phyloP scores from a whole-genome alignment of 2,329 filamentous ascomycete genomes.

The Trichophyton simii region DNA sequence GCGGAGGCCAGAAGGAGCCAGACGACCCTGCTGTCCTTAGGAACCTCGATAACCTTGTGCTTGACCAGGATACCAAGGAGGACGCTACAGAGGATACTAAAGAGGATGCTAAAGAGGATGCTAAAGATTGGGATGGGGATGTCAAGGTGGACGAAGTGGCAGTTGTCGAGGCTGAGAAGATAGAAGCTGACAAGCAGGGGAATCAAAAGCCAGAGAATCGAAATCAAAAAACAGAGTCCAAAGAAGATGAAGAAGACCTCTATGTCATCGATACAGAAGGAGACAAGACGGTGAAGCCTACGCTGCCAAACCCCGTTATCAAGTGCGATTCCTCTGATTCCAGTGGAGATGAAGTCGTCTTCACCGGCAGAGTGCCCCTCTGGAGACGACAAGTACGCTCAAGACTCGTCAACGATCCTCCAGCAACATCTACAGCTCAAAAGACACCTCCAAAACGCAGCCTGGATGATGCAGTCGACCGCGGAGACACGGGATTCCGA shows the following conservation, averaged over 20 bases:
- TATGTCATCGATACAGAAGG: slow-evolving; percentile 29
- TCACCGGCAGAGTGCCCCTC: slow-evolving; percentile 21
- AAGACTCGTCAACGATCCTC: not conserved
- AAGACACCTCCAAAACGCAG: not conserved
- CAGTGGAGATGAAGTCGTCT: slow-evolving; percentile 50
- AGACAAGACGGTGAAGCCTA: slow-evolving; percentile 14
- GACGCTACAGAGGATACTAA: not conserved
- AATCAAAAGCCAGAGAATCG: no score
- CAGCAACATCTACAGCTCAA: not conserved
- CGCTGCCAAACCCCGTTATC: slow-evolving; percentile 19
- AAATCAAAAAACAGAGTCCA: no score
- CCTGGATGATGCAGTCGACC: not conserved
- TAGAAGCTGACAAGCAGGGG: not conserved
- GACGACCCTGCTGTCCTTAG: slow-evolving; percentile 16
- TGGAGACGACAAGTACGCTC: not conserved
- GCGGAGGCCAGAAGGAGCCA: slow-evolving; percentile 40
- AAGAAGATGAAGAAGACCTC: not conserved
- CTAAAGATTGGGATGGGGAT: not conserved
- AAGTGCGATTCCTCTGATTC: slow-evolving; percentile 39
- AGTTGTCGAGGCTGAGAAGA: not conserved
- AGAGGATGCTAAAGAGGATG: not conserved
- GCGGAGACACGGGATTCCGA: not conserved
- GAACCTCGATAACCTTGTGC: not conserved
- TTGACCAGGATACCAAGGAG: not conserved
- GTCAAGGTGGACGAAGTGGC: no score